Percentiles rank a stretch among this genome's conserved stretches.
These are phyloP conservation scores for Nannizziopsis barbatae DNA, from an alignment of 2,329 filamentous ascomycete species.

Conservation along the genomic window DNA sequence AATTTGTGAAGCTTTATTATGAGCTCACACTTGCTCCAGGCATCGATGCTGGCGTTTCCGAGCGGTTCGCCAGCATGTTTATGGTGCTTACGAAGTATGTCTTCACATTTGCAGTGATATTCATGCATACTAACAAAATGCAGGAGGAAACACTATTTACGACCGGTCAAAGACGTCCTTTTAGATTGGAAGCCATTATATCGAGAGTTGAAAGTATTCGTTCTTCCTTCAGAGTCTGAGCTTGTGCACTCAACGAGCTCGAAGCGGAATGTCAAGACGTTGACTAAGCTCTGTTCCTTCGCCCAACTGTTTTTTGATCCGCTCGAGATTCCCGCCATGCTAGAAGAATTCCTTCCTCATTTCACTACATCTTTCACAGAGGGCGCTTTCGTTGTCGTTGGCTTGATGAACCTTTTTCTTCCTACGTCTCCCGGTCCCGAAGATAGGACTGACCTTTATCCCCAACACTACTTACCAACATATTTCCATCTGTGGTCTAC, in stretches of 20 bases:
- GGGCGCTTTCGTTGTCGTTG: conserved; percentile 85
- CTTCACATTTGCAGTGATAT: background rate
- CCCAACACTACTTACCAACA: conserved; percentile 79
- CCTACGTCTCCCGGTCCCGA: conserved; percentile 64
- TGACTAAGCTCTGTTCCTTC: conserved; percentile 83
- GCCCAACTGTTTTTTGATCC: conserved; percentile 90
- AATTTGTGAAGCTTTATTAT: conserved; percentile 84
- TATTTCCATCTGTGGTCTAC: conserved; percentile 96
- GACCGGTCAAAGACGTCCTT: conserved; percentile 74
- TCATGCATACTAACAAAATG: conserved; percentile 14
- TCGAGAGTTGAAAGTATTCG: conserved; percentile 82
- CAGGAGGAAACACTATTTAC: conserved; percentile 90
- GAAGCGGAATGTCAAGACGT: conserved; percentile 57
- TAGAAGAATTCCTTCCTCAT: conserved; percentile 69
- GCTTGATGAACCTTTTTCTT: conserved; percentile 73
- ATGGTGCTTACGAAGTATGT: conserved; percentile 84
- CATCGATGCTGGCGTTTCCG: conserved; percentile 66
- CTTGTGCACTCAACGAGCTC: conserved; percentile 50
- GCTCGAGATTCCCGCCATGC: conserved; percentile 65
- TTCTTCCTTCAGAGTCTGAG: conserved; percentile 70
- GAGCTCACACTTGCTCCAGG: conserved; percentile 85
- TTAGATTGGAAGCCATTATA: conserved; percentile 91
- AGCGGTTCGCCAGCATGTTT: conserved; percentile 94
- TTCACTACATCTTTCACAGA: conserved; percentile 91
- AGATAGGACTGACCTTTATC: conserved; percentile 63